Evolutionary conservation across 2,329 filamentous ascomycete genomes (phyloP).

Genomic region (Gyromitra esculenta): DNA sequence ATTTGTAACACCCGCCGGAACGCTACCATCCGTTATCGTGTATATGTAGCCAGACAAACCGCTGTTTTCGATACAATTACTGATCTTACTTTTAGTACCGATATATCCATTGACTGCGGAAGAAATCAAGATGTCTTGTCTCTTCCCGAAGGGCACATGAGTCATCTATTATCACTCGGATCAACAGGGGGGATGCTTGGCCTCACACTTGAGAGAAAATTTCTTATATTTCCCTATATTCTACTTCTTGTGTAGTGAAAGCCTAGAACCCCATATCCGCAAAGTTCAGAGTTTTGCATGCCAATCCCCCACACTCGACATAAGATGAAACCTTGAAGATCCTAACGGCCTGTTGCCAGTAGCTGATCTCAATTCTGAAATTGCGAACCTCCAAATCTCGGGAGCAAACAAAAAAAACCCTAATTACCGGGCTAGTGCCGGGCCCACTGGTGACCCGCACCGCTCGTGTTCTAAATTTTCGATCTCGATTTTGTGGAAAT

Average conservation of each 20-base stretch:
- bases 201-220: background rate
- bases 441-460: background rate
- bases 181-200: background rate
- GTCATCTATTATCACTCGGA: constrained; percentile 20
- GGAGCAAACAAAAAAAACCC: background rate
- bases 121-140: background rate
- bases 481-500: constrained; percentile 14
- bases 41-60: background rate
- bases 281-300: background rate
- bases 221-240: background rate
- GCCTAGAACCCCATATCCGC: background rate
- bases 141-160: background rate
- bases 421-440: background rate
- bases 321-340: constrained; percentile 27
- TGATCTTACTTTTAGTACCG: background rate
- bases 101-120: background rate
- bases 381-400: constrained; percentile 13
- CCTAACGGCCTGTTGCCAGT: background rate
- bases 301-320: background rate
- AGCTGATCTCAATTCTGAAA: constrained; percentile 11
- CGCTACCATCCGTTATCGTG: background rate
- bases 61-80: background rate
- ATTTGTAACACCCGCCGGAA: background rate
- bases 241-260: background rate
- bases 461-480: background rate